Evolutionary conservation across 1,139 yeast genomes (phyloP).

Genomic region (Magnusiomyces suaveolens): DNA sequence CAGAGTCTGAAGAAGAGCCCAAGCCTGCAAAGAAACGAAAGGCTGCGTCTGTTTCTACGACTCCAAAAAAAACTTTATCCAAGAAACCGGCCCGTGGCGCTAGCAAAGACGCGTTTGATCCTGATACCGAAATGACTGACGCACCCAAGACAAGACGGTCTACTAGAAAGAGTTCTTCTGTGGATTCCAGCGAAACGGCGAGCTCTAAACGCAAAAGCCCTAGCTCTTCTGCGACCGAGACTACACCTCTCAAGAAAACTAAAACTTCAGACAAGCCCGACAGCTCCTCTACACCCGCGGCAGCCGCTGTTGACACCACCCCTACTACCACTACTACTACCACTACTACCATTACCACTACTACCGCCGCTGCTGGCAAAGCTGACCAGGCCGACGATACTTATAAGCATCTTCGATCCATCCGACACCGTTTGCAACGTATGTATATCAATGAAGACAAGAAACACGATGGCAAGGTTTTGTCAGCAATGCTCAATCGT

Average conservation of each 20-base stretch:
- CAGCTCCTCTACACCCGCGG: neutral
- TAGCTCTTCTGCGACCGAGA: neutral
- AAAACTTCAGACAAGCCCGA: neutral
- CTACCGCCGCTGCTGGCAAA: neutral
- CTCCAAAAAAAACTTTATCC: neutral
- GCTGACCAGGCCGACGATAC: neutral
- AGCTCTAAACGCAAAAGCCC: neutral
- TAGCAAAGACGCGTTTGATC: conserved; percentile 36
- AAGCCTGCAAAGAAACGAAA: conserved; percentile 20
- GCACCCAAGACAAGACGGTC: neutral
- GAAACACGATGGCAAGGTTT: conserved; percentile 20
- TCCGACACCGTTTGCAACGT: conserved; percentile 26
- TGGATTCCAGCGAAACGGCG: neutral
- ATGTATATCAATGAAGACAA: conserved; percentile 27
- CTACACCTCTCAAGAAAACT: neutral
- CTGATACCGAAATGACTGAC: conserved; percentile 5
- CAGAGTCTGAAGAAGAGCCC: neutral
- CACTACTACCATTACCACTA: neutral
- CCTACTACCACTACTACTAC: neutral
- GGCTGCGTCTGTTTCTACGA: neutral
- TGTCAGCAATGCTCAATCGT: conserved; percentile 23
- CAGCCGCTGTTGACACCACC: neutral
- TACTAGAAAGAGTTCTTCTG: neutral
- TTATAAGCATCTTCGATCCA: neutral
- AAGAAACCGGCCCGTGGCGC: neutral